Percentiles rank a stretch among this genome's conserved stretches.
These are phyloP conservation scores for Trichomonas vaginalis DNA, from an alignment of 208 protist species.

Conservation along the genomic window DNA sequence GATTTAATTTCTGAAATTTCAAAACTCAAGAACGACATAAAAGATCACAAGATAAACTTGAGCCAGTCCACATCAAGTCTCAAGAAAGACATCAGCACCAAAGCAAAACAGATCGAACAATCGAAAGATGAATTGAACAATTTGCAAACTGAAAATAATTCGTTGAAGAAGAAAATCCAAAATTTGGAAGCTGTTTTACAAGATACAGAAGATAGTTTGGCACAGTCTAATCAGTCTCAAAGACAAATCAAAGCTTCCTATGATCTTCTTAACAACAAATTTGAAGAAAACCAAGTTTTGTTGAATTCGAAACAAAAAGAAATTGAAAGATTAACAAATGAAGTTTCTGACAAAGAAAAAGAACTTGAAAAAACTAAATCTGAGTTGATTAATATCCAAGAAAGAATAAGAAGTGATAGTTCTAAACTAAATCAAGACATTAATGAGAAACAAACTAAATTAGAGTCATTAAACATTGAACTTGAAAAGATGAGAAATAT, in stretches of 20 bases:
- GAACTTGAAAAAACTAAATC: neutral
- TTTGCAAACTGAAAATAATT: neutral
- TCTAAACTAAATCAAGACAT: neutral
- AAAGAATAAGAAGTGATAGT: neutral
- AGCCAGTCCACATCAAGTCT: neutral
- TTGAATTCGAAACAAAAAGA: neutral
- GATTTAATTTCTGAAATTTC: neutral
- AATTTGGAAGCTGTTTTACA: neutral
- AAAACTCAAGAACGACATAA: neutral
- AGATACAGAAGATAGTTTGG: neutral
- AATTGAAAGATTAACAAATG: neutral
- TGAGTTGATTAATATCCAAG: neutral
- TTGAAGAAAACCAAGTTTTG: neutral
- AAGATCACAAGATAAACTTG: neutral
- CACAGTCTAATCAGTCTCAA: neutral
- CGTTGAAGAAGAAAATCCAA: neutral
- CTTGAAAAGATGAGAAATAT: neutral
- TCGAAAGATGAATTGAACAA: neutral
- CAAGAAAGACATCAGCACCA: neutral
- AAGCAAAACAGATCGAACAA: neutral
- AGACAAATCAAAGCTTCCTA: neutral
- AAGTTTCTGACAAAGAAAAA: neutral
- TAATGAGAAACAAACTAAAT: neutral
- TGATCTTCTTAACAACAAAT: neutral
- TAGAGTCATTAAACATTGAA: neutral